Evolutionary conservation across 1,284 basidiomycete genomes (phyloP).

Genomic region (Sporisorium exsertum): DNA sequence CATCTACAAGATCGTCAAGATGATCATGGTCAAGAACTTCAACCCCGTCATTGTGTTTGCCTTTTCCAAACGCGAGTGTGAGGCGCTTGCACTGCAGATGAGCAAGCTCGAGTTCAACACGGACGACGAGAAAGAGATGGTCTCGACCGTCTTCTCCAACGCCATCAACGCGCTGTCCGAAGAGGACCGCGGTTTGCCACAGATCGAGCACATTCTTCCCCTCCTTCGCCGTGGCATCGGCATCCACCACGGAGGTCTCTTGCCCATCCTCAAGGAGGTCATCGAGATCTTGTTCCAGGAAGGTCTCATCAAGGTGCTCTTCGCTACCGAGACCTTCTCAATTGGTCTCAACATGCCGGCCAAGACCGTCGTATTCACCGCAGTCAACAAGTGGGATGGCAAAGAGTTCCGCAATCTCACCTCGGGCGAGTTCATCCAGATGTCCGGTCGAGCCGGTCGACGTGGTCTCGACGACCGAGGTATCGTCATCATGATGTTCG

Average conservation of each 20-base stretch:
- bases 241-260: conserved; percentile 96
- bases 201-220: conserved; percentile 92
- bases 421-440: conserved; percentile 73
- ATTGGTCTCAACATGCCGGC: conserved; percentile 99
- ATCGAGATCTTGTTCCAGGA: conserved; percentile 99
- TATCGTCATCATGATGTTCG: conserved; percentile 99
- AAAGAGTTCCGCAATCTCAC: conserved; percentile 88
- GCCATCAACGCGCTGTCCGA: conserved; percentile 89
- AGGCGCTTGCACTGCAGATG: conserved; percentile 88
- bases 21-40: conserved; percentile 98
- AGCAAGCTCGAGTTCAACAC: conserved; percentile 96
- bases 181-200: conserved; percentile 90
- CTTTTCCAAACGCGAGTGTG: conserved; percentile 98
- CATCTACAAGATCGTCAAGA: conserved; percentile 97
- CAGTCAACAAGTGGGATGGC: conserved; percentile 95
- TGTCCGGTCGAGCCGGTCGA: conserved; percentile 97
- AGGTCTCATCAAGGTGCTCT: conserved; percentile 97
- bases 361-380: conserved; percentile 98
- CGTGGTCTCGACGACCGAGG: conserved; percentile 98
- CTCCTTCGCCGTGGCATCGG: conserved; percentile 95
- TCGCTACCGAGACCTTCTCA: conserved; percentile 99
- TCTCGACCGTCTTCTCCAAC: conserved; percentile 90
- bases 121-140: conserved; percentile 89
- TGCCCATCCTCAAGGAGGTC: conserved; percentile 98
- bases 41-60: conserved; percentile 99